These are phyloP conservation scores for sorghum (Sorghum bicolor) DNA, from an alignment of 176 grass and related monocot species.

Conservation along the genomic window DNA sequence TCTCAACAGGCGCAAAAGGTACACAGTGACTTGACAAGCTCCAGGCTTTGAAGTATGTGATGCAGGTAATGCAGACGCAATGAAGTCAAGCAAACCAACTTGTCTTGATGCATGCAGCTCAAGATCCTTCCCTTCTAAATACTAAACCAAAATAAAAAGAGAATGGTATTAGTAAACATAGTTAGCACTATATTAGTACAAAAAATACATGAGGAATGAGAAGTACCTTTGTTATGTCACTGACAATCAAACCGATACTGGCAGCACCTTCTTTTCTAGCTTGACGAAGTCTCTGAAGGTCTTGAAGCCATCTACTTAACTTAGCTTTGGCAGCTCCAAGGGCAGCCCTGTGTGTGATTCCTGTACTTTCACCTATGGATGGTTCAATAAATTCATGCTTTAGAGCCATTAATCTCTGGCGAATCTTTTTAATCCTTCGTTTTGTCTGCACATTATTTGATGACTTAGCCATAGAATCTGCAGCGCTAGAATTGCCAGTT, in stretches of 20 bases:
- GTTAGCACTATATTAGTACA: slow-evolving; percentile 12
- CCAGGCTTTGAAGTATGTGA: slow-evolving; percentile 95
- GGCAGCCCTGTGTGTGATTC: slow-evolving; percentile 65
- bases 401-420: slow-evolving; percentile 95
- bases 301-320: slow-evolving; percentile 97
- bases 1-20: slow-evolving; percentile 71
- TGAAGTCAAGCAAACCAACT: slow-evolving; percentile 93
- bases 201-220: slow-evolving; percentile 30
- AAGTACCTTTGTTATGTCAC: slow-evolving; percentile 91
- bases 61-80: slow-evolving; percentile 86
- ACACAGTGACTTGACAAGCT: slow-evolving; percentile 92
- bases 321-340: slow-evolving; percentile 80
- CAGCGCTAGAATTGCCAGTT: slow-evolving; percentile 34
- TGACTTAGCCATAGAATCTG: slow-evolving; percentile 61
- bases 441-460: slow-evolving; percentile 62
- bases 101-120: slow-evolving; percentile 92
- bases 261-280: slow-evolving; percentile 96
- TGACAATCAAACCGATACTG: slow-evolving; percentile 88
- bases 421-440: slow-evolving; percentile 93
- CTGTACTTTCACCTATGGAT: slow-evolving; percentile 71
- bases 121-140: slow-evolving; percentile 89
- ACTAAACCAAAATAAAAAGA: slow-evolving; percentile 62
- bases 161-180: slow-evolving; percentile 31
- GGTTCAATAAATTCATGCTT: slow-evolving; percentile 96
- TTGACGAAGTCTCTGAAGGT: slow-evolving; percentile 86